Conservation (phyloP, 2,329 filamentous ascomycete genomes). For the Xylaria sp. region DNA sequence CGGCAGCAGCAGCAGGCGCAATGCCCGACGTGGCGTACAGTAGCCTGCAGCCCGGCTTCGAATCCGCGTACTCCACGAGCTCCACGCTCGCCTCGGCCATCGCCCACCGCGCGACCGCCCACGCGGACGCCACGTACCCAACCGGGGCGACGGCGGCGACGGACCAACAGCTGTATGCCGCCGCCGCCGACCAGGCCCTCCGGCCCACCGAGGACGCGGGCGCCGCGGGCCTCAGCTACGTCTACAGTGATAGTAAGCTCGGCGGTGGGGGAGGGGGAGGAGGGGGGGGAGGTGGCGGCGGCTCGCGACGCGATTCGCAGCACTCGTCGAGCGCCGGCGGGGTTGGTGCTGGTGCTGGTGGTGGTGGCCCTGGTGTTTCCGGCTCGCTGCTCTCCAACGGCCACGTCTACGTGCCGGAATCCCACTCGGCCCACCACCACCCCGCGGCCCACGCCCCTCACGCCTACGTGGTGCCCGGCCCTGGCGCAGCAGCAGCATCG, state of each 20-base stretch:
- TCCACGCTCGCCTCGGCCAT: slow-evolving; percentile 35
- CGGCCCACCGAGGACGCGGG: slow-evolving; percentile 42
- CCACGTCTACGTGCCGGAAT: slow-evolving; percentile 51
- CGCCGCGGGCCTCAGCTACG: slow-evolving; percentile 44
- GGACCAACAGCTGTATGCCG: slow-evolving; percentile 41
- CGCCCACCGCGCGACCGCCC: slow-evolving; percentile 37
- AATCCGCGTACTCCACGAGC: slow-evolving; percentile 41
- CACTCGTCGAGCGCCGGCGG: slow-evolving; percentile 44
- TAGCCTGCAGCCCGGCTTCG: slow-evolving; percentile 43
- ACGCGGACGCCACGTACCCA: slow-evolving; percentile 40
- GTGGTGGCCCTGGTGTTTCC: slow-evolving; percentile 37
- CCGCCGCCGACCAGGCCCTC: slow-evolving; percentile 38
- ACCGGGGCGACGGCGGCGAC: slow-evolving; percentile 14
- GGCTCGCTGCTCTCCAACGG: slow-evolving; percentile 49
- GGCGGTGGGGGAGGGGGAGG: slow-evolving; percentile 33
- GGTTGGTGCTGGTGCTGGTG: no score
- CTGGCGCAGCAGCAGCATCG: neutral
- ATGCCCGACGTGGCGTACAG: slow-evolving; percentile 48
- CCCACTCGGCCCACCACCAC: slow-evolving; percentile 43
- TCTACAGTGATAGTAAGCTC: slow-evolving; percentile 47
- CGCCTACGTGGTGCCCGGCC: slow-evolving; percentile 40
- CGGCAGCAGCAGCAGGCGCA: slow-evolving; percentile 39
- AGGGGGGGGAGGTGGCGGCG: slow-evolving; percentile 2
- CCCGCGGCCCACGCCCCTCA: slow-evolving; percentile 32
- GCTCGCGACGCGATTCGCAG: slow-evolving; percentile 40